phyloP scores from a whole-genome alignment of 2,329 filamentous ascomycete species.

The Trichoderma sp. region DNA sequence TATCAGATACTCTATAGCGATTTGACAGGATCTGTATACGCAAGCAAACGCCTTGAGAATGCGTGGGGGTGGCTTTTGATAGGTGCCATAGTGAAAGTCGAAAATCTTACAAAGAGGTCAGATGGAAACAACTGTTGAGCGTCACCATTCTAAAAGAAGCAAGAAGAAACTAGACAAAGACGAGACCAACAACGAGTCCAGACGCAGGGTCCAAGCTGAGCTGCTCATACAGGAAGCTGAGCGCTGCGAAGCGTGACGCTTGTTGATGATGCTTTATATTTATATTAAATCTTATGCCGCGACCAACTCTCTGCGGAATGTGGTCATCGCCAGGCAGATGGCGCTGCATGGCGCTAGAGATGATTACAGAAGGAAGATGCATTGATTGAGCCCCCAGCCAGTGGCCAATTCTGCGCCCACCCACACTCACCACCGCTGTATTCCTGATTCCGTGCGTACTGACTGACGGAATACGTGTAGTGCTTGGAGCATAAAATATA shows the following conservation, averaged over 20 bases:
- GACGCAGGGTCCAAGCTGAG: background rate
- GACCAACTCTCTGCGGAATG: background rate
- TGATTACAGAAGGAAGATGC: background rate
- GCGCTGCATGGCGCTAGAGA: constrained; percentile 6
- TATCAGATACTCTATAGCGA: background rate
- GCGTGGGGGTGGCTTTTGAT: background rate
- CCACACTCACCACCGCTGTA: constrained; percentile 1
- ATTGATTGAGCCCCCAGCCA: constrained; percentile 9
- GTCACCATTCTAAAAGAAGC: constrained; percentile 5
- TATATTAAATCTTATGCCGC: background rate
- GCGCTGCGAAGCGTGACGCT: background rate
- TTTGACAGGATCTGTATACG: background rate
- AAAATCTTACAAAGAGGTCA: background rate
- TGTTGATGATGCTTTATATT: background rate
- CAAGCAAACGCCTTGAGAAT: background rate
- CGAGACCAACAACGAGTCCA: background rate
- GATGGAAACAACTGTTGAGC: background rate
- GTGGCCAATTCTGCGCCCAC: constrained; percentile 3
- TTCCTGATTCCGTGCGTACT: background rate
- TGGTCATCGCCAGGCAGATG: background rate
- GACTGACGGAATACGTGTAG: background rate
- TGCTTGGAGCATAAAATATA: background rate
- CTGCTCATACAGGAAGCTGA: background rate
- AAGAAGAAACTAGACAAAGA: background rate
- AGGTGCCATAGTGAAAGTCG: background rate